Conservation (phyloP, 169 alveolate genomes). For the Plasmodium berghei region DNA sequence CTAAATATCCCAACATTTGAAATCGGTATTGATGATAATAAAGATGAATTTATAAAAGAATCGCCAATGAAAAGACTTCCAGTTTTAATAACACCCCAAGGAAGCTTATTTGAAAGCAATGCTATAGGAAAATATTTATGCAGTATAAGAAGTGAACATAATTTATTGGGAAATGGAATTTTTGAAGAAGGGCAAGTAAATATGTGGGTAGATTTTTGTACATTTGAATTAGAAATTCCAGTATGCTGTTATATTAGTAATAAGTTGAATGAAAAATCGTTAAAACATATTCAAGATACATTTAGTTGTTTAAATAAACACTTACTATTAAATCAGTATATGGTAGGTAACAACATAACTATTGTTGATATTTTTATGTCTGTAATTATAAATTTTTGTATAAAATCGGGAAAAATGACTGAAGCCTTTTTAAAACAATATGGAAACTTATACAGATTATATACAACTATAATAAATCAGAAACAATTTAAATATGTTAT, state of each 20-base stretch:
- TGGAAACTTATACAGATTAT: constrained; percentile 42
- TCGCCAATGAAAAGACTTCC: constrained; percentile 69
- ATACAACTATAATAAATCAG: constrained; percentile 68
- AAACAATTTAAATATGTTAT: constrained; percentile 75
- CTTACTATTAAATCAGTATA: constrained; percentile 82
- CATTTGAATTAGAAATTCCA: constrained; percentile 79
- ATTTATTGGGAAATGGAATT: constrained; percentile 41
- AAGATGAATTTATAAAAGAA: constrained; percentile 28
- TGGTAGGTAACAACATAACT: constrained; percentile 92
- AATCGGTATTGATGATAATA: constrained; percentile 60
- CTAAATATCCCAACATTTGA: constrained; percentile 42
- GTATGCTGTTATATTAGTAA: constrained; percentile 76
- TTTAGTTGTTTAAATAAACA: constrained; percentile 79
- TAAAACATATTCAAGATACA: constrained; percentile 81
- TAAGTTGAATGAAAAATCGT: constrained; percentile 60
- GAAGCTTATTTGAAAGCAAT: constrained; percentile 57
- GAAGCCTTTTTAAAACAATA: constrained; percentile 59
- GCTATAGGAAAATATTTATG: constrained; percentile 63
- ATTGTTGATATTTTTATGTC: constrained; percentile 93
- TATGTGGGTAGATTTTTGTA: constrained; percentile 84
- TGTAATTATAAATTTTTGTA: constrained; percentile 83
- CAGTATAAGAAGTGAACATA: constrained; percentile 35
- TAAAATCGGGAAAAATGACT: constrained; percentile 78
- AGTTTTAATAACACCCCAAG: constrained; percentile 50
- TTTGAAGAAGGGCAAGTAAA: constrained; percentile 76